Evolutionary conservation across 768 basidiomycete genomes (phyloP).

Genomic region (Mycena olivaceomarginata): DNA sequence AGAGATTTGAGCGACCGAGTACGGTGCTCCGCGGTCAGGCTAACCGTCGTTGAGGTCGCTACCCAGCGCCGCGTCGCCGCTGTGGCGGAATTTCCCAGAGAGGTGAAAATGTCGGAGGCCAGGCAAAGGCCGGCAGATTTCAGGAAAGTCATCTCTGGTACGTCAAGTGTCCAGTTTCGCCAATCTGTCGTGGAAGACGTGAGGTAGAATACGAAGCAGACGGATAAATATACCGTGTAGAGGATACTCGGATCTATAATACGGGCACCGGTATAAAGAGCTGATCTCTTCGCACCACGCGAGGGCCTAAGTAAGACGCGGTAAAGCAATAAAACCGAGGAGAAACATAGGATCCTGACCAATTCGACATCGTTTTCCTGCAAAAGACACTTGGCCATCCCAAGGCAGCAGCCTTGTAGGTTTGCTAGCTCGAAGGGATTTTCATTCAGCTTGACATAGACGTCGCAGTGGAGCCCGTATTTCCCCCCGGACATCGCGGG

Average conservation of each 20-base stretch:
- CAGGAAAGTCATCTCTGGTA: slow-evolving; percentile 8
- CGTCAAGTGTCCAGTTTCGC: not conserved
- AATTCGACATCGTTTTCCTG: slow-evolving; percentile 12
- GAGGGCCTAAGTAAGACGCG: slow-evolving; percentile 23
- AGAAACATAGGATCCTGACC: not conserved
- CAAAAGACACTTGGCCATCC: slow-evolving; percentile 22
- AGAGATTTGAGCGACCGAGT: slow-evolving; percentile 34
- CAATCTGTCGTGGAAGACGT: not conserved
- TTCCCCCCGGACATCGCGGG: no score
- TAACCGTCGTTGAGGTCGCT: slow-evolving; percentile 21
- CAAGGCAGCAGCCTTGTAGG: slow-evolving; percentile 33
- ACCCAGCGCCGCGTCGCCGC: slow-evolving; percentile 23
- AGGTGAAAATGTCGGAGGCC: slow-evolving; percentile 18
- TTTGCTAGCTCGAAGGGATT: not conserved
- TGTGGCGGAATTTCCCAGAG: slow-evolving; percentile 24
- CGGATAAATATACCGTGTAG: not conserved
- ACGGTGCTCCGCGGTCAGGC: slow-evolving; percentile 37
- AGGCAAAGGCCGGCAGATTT: not conserved
- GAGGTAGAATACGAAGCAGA: not conserved
- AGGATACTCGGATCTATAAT: not conserved
- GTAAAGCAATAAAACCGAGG: not conserved
- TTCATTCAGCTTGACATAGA: slow-evolving; percentile 5
- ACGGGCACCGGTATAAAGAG: not conserved
- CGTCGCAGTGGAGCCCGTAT: no score
- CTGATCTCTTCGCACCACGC: slow-evolving; percentile 34